Percentiles rank a stretch among this genome's conserved stretches.
Conservation (phyloP, 176 grass and related monocot genomes). For the Triticum monococcum region DNA sequence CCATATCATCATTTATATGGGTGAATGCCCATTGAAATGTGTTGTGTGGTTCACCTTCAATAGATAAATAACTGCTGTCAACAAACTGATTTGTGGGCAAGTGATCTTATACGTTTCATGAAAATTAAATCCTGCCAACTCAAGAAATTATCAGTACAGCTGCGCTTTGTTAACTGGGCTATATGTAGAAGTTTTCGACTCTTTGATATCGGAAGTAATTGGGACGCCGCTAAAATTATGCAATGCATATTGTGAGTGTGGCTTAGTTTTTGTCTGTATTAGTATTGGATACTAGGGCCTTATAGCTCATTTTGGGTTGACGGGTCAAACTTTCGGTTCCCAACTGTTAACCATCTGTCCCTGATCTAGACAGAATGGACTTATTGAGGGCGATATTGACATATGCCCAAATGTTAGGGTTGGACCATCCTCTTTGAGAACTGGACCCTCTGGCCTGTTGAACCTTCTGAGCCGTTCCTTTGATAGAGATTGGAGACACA, state of each 20-base stretch:
- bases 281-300: neutral
- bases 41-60: neutral
- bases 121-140: neutral
- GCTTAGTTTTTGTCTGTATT: neutral
- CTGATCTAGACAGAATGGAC: neutral
- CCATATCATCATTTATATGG: neutral
- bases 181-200: neutral
- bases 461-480: neutral
- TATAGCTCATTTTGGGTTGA: neutral
- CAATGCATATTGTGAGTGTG: neutral
- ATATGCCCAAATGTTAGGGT: neutral
- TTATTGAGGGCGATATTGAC: slow-evolving; percentile 6
- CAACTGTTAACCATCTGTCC: neutral
- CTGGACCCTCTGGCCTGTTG: neutral
- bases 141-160: neutral
- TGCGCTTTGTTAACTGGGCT: neutral
- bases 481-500: slow-evolving; percentile 1
- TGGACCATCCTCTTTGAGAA: neutral
- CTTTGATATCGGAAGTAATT: no score
- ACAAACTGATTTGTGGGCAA: neutral
- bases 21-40: neutral
- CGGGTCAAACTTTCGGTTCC: neutral
- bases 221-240: neutral
- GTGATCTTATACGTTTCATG: neutral
- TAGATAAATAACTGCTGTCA: neutral